Evolutionary conservation across 768 basidiomycete genomes (phyloP), one percentile per base, ranked within the genome.

Genomic region (Multifurca ochricompacta): DNA sequence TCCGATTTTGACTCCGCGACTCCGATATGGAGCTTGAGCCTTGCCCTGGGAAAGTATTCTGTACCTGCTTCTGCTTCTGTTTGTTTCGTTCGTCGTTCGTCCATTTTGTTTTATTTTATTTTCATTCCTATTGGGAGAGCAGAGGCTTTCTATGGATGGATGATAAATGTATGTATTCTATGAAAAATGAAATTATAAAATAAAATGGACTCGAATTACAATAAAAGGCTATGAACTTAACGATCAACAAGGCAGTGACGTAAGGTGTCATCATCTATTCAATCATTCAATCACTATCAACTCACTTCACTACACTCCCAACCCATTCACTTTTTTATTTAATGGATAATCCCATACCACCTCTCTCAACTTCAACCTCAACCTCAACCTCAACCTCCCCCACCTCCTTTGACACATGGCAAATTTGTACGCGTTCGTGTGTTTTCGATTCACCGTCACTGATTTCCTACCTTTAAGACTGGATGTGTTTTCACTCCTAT

Each of bases 91-190:
- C n/a, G n/a, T n/a, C n/a, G n/a, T n/a, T n/a, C n/a, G n/a, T n/a
- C n/a, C n/a, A n/a, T n/a, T n/a, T n/a, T n/a, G n/a, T n/a, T n/a
- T n/a, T n/a, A n/a, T n/a, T n/a, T n/a, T n/a, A n/a, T n/a, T n/a
- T n/a, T n/a, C n/a, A n/a, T n/a, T n/a, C n/a, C n/a, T n/a, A n/a
- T n/a, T n/a, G n/a, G n/a, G n/a, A n/a, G n/a, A n/a, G n/a, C n/a
- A n/a, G n/a, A n/a, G n/a, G n/a, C n/a, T n/a, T n/a, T n/a, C n/a
- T n/a, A n/a, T n/a, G n/a, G n/a, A n/a, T n/a, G n/a, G n/a, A n/a
- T n/a, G n/a, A n/a, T n/a, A n/a, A n/a, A 52, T 56, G 55, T 56
- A 51, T 56, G 50, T 56, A 56, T 56, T 56, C 31, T 56, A 47
- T 52, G 43, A 37, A 35, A 28, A 34, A 21, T 18, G 3, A 44